A percentile compares a stretch with the other conserved stretches of the same genome.
phyloP scores from a whole-genome alignment of 2,329 filamentous ascomycete species.

The Ophiocordyceps unilateralis region DNA sequence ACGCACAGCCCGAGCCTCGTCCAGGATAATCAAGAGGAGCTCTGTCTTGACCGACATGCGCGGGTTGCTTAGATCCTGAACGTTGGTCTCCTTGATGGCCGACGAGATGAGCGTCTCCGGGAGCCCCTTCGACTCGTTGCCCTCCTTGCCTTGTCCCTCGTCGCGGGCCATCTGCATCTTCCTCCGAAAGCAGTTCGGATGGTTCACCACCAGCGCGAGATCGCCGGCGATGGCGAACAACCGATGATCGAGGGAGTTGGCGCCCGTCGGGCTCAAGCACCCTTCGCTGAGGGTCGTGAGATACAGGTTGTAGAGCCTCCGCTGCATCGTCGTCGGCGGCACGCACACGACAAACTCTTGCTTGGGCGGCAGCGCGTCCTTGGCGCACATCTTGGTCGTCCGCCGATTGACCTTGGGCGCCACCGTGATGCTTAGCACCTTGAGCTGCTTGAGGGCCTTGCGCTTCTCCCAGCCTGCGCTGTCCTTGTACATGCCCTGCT shows the following conservation, averaged over 20 bases:
- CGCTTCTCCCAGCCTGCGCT: constrained; percentile 39
- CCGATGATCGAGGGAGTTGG: constrained; percentile 2
- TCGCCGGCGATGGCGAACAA: constrained; percentile 20
- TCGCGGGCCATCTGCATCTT: constrained; percentile 10
- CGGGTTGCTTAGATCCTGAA: constrained; percentile 24
- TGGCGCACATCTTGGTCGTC: constrained; percentile 47
- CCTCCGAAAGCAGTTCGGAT: constrained; percentile 29
- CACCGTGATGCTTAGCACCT: constrained; percentile 53
- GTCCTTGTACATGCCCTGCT: constrained; percentile 50
- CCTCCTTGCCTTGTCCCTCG: constrained; percentile 1
- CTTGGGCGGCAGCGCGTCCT: constrained; percentile 53
- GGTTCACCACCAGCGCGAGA: constrained; percentile 32
- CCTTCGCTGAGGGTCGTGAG: constrained; percentile 10
- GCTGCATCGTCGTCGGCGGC: constrained; percentile 49
- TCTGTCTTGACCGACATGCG: constrained; percentile 49
- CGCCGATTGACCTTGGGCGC: constrained; percentile 63
- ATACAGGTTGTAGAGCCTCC: constrained; percentile 38
- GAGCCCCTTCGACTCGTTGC: constrained; percentile 4
- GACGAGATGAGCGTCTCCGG: constrained; percentile 10
- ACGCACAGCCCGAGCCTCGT: constrained; percentile 37
- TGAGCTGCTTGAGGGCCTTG: constrained; percentile 46
- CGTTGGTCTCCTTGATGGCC: constrained; percentile 19
- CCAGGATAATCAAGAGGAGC: constrained; percentile 52
- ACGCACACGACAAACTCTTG: constrained; percentile 68
- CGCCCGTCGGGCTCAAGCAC: background rate